Evolutionary conservation across 176 grass and related monocot species (phyloP).

Genomic region (Guadua angustifolia): DNA sequence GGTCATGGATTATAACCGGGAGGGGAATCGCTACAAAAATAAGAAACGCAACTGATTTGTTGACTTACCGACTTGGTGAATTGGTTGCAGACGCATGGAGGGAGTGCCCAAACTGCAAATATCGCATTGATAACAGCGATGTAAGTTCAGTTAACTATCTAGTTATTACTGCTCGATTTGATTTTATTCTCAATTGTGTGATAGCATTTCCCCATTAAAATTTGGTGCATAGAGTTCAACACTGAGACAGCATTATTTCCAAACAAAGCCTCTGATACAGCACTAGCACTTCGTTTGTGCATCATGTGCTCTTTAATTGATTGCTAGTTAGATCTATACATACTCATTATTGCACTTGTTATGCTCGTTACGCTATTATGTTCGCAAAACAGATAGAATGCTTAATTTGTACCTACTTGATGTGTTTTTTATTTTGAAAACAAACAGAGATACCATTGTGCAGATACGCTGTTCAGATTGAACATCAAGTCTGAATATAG

Average conservation of each 20-base stretch:
- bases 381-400: neutral
- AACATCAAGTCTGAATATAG: neutral
- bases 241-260: neutral
- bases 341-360: neutral
- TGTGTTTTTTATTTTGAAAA: neutral
- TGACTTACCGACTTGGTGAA: constrained; percentile 48
- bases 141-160: constrained; percentile 48
- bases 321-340: neutral
- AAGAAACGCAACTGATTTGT: constrained; percentile 41
- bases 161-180: neutral
- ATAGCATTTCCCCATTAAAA: neutral
- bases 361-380: no score
- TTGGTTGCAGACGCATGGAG: constrained; percentile 41
- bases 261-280: neutral
- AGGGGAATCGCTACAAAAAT: constrained; percentile 59
- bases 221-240: neutral
- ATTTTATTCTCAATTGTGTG: neutral
- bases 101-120: constrained; percentile 69
- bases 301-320: constrained; percentile 2
- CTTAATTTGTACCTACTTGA: neutral
- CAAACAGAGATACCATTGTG: neutral
- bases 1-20: constrained; percentile 66
- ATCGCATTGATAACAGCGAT: constrained; percentile 57
- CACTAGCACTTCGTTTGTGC: neutral
- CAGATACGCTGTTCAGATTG: neutral